phyloP scores from a whole-genome alignment of 2,329 filamentous ascomycete species.

The Lasiodiplodia hormozganensis region DNA sequence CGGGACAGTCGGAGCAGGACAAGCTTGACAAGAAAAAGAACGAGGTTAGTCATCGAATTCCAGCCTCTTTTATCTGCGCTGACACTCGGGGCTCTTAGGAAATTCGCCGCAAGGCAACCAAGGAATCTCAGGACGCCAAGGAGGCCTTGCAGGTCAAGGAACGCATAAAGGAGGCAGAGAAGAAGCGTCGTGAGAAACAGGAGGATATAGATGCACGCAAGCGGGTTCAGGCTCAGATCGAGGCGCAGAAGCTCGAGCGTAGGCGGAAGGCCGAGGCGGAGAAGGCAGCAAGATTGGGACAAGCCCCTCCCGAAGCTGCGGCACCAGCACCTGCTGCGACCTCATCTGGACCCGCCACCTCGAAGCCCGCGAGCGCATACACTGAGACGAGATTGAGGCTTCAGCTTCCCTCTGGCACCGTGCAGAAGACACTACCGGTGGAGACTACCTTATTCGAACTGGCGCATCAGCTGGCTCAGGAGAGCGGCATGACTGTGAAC shows the following conservation, averaged over 20 bases:
- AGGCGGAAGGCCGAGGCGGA: slow-evolving; percentile 83
- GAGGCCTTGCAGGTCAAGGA: slow-evolving; percentile 89
- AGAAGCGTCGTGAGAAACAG: slow-evolving; percentile 86
- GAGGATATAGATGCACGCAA: slow-evolving; percentile 86
- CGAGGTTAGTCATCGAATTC: slow-evolving; percentile 62
- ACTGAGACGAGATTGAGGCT: slow-evolving; percentile 82
- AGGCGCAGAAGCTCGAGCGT: slow-evolving; percentile 90
- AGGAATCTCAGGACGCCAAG: slow-evolving; percentile 86
- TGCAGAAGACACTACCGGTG: slow-evolving; percentile 86
- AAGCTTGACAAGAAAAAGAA: slow-evolving; percentile 85
- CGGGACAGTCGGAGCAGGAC: slow-evolving; percentile 71
- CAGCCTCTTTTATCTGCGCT: slow-evolving; percentile 23
- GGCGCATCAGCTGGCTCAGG: slow-evolving; percentile 74
- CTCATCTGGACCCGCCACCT: slow-evolving; percentile 55
- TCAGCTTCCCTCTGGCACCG: slow-evolving; percentile 75
- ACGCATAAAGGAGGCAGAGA: slow-evolving; percentile 86
- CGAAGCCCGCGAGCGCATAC: slow-evolving; percentile 73
- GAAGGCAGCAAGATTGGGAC: slow-evolving; percentile 86
- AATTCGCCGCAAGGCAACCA: slow-evolving; percentile 85
- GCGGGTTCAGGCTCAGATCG: slow-evolving; percentile 90
- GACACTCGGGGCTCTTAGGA: slow-evolving; percentile 47
- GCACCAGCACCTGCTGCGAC: slow-evolving; percentile 57
- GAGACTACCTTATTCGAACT: slow-evolving; percentile 95
- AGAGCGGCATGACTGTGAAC: slow-evolving; percentile 72
- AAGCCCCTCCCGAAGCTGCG: slow-evolving; percentile 57